Evolutionary conservation across 2,329 filamentous ascomycete species (phyloP).

Genomic region (Akanthomyces uredinophilus): DNA sequence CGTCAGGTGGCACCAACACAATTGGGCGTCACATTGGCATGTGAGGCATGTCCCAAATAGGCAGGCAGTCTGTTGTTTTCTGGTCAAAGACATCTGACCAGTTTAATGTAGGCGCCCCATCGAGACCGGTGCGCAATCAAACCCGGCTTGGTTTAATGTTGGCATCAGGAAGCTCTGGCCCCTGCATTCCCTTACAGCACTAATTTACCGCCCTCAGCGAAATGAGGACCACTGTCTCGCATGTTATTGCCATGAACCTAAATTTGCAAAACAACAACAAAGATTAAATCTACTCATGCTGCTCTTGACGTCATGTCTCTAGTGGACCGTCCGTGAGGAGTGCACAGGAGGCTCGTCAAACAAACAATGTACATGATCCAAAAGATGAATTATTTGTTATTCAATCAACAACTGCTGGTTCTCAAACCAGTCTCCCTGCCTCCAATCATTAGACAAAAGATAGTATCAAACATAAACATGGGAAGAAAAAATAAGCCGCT

Average conservation of each 20-base stretch:
- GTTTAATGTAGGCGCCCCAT: no score
- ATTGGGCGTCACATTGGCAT: not conserved
- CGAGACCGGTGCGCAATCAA: not conserved
- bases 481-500: constrained; percentile 6
- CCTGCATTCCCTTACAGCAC: not conserved
- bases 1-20: not conserved
- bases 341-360: not conserved
- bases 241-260: not conserved
- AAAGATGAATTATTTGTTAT: constrained; percentile 4
- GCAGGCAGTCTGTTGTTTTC: not conserved
- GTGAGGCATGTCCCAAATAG: not conserved
- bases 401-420: not conserved
- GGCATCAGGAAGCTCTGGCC: no score
- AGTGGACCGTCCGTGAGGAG: not conserved
- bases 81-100: not conserved
- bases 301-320: not conserved
- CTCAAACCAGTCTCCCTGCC: not conserved
- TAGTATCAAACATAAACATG: constrained; percentile 9
- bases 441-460: constrained; percentile 14
- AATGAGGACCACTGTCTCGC: not conserved
- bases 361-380: not conserved
- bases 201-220: no score
- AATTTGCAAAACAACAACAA: not conserved
- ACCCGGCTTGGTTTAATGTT: not conserved
- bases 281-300: not conserved